Percentiles rank a stretch among this genome's conserved stretches.
Conservation (phyloP, 2,329 filamentous ascomycete species). For the Aspergillus piperis region DNA sequence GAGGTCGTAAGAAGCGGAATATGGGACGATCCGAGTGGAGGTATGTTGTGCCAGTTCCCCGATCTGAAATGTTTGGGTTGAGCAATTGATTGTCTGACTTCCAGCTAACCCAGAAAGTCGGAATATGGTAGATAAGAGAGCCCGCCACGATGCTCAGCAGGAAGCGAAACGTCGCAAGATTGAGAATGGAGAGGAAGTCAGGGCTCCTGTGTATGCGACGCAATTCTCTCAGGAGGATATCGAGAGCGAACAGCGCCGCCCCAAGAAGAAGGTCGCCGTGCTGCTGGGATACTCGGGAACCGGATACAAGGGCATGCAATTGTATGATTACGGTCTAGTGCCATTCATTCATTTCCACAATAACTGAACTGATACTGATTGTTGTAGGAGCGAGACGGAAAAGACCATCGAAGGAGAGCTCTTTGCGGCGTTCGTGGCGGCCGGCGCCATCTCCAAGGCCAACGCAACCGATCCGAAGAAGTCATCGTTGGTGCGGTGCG, state of each 20-base stretch:
- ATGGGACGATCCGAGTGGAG: slow-evolving; percentile 66
- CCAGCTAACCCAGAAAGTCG: slow-evolving; percentile 56
- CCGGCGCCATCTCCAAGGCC: slow-evolving; percentile 91
- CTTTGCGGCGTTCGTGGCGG: slow-evolving; percentile 86
- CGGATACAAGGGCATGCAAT: slow-evolving; percentile 96
- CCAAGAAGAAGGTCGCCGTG: slow-evolving; percentile 95
- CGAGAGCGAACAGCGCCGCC: slow-evolving; percentile 78
- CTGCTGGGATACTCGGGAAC: slow-evolving; percentile 94
- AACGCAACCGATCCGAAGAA: slow-evolving; percentile 98
- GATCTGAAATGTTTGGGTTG: neutral
- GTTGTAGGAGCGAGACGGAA: slow-evolving; percentile 57
- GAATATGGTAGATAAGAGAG: slow-evolving; percentile 54
- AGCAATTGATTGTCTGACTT: slow-evolving; percentile 12
- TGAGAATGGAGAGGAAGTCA: slow-evolving; percentile 47
- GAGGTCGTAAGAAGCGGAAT: slow-evolving; percentile 63
- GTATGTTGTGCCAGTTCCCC: slow-evolving; percentile 46
- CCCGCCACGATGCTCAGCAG: slow-evolving; percentile 53
- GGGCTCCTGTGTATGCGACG: slow-evolving; percentile 55
- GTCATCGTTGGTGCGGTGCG: slow-evolving; percentile 88
- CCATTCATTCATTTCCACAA: too few relatives aligned
- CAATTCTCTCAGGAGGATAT: slow-evolving; percentile 78
- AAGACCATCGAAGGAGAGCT: slow-evolving; percentile 96
- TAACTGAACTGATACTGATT: too few relatives aligned
- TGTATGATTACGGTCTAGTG: slow-evolving; percentile 46
- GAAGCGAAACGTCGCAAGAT: slow-evolving; percentile 58